phyloP scores from a whole-genome alignment of 2,329 filamentous ascomycete genomes.

The Stagonosporopsis chrysanthemi region DNA sequence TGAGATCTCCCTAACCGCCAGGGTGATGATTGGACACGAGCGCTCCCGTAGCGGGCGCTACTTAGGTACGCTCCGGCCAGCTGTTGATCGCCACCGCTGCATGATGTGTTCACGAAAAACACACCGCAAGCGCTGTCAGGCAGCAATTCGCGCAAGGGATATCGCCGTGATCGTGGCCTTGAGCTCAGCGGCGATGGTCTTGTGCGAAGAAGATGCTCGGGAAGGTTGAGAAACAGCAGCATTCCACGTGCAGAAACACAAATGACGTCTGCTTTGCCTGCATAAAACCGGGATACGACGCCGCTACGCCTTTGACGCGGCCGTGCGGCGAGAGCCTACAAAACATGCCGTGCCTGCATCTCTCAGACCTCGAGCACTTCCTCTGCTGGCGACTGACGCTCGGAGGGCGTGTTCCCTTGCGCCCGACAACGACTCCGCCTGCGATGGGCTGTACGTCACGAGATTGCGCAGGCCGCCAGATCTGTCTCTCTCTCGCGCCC shows the following conservation, averaged over 20 bases:
- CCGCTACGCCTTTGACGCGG: constrained; percentile 28
- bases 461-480: constrained; percentile 30
- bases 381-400: constrained; percentile 44
- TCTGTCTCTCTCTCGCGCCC: constrained; percentile 31
- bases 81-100: constrained; percentile 12
- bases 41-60: constrained; percentile 31
- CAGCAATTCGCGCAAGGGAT: constrained; percentile 9
- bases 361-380: constrained; percentile 42
- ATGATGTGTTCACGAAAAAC: constrained; percentile 12
- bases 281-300: constrained; percentile 45
- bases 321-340: constrained; percentile 41
- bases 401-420: constrained; percentile 51
- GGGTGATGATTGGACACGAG: constrained; percentile 39
- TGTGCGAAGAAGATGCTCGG: background rate
- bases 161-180: background rate
- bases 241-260: constrained; percentile 10
- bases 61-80: constrained; percentile 29
- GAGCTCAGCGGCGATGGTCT: background rate
- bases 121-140: constrained; percentile 19
- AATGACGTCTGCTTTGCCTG: constrained; percentile 32
- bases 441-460: constrained; percentile 39
- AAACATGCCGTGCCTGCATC: constrained; percentile 39
- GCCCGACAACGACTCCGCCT: constrained; percentile 37
- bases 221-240: background rate
- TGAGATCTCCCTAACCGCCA: constrained; percentile 28